Evolutionary conservation across 805 yeast genomes (phyloP).

Genomic region (Zygotorulaspora sp.): DNA sequence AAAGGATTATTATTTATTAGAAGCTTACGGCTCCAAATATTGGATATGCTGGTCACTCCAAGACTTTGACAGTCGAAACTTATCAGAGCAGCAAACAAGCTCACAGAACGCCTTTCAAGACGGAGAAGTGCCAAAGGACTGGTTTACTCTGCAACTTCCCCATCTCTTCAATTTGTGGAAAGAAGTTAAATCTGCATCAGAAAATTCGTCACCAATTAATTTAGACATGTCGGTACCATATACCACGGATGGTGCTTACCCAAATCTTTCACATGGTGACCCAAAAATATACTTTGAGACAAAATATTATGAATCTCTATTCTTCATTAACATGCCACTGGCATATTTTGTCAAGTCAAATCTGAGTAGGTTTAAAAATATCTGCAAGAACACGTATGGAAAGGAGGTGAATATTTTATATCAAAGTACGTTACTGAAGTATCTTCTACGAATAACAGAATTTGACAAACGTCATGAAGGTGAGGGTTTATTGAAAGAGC

Average conservation of each 20-base stretch:
- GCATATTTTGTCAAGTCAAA: conserved; percentile 47
- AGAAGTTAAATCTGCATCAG: conserved; percentile 4
- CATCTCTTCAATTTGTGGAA: conserved; percentile 16
- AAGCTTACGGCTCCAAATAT: conserved; percentile 19
- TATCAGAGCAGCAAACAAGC: conserved; percentile 3
- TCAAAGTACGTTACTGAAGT: conserved; percentile 27
- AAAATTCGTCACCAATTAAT: conserved; percentile 1
- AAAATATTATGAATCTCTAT: conserved; percentile 38
- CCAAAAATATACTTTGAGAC: conserved; percentile 27
- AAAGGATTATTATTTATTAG: conserved; percentile 14
- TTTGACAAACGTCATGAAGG: conserved; percentile 42
- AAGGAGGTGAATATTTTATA: conserved; percentile 13
- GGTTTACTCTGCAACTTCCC: conserved; percentile 9
- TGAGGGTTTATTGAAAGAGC: conserved; percentile 19
- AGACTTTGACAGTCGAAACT: conserved; percentile 5
- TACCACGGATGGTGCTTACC: background rate
- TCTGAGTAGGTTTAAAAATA: conserved; percentile 41
- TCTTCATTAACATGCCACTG: conserved; percentile 35
- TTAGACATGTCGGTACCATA: conserved; percentile 13
- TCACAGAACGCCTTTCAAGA: background rate
- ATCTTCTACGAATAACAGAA: conserved; percentile 36
- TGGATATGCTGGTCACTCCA: conserved; percentile 20
- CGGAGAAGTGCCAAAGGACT: conserved; percentile 3
- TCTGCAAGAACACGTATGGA: conserved; percentile 35
- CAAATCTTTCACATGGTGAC: conserved; percentile 7